Conservation (phyloP, 257 asterid species). For the Cruciata laevipes region DNA sequence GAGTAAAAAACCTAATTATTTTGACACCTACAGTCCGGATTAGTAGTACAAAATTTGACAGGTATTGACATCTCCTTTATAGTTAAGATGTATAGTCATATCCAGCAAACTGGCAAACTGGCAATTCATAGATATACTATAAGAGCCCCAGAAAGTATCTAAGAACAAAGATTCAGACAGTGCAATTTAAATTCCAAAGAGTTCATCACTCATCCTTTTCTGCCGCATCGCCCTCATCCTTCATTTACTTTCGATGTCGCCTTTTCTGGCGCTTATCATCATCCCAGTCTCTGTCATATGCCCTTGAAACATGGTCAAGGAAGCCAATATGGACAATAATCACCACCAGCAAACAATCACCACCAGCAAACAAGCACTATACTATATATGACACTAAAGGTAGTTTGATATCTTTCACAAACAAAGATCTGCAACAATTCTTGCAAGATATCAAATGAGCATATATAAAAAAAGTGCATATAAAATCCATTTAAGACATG, state of each 20-base stretch:
- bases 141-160: background rate
- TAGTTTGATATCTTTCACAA: background rate
- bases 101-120: constrained; percentile 2
- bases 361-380: background rate
- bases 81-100: background rate
- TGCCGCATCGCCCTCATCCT: constrained; percentile 35
- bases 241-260: constrained; percentile 69
- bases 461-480: no score
- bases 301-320: constrained; percentile 50
- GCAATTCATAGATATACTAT: background rate
- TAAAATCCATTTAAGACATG: background rate
- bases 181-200: background rate
- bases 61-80: background rate
- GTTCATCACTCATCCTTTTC: constrained; percentile 46
- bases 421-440: background rate
- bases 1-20: background rate
- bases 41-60: constrained; percentile 7
- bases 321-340: background rate
- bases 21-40: background rate
- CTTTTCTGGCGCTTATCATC: constrained; percentile 97
- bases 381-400: background rate
- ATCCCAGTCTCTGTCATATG: constrained; percentile 94
- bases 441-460: background rate
- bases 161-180: background rate
- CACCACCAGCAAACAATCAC: background rate